Conservation (phyloP, 345 rosid genomes). For the Abelmoschus esculentus region DNA sequence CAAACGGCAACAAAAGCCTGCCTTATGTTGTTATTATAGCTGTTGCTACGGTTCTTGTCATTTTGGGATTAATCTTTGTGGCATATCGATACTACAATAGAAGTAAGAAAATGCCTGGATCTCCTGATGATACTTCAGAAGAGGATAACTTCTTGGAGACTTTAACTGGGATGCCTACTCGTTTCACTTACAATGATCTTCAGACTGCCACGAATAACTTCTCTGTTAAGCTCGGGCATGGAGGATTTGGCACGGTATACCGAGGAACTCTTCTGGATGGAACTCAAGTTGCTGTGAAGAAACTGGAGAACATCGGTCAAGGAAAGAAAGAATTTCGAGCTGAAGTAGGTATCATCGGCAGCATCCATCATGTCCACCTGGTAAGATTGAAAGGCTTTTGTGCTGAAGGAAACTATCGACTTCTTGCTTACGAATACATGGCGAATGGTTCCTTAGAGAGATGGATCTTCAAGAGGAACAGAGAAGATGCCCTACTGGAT, state of each 20-base stretch:
- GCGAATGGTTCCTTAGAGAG: slow-evolving; percentile 75
- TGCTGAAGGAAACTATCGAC: slow-evolving; percentile 73
- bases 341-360: slow-evolving; percentile 85
- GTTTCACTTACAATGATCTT: slow-evolving; percentile 73
- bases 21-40: slow-evolving; percentile 47
- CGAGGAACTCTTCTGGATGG: slow-evolving; percentile 71
- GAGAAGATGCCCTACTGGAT: slow-evolving; percentile 37
- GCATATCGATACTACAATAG: slow-evolving; percentile 39
- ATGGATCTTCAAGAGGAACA: slow-evolving; percentile 70
- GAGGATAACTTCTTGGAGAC: slow-evolving; percentile 68
- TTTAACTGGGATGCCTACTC: slow-evolving; percentile 74
- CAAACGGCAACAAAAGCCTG: slow-evolving; percentile 33
- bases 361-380: slow-evolving; percentile 86
- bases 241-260: slow-evolving; percentile 94
- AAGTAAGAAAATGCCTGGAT: slow-evolving; percentile 31
- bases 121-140: slow-evolving; percentile 45
- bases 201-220: slow-evolving; percentile 71
- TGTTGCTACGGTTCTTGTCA: slow-evolving; percentile 39
- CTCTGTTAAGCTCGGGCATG: slow-evolving; percentile 78
- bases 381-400: slow-evolving; percentile 86
- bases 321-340: slow-evolving; percentile 96
- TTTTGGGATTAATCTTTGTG: slow-evolving; percentile 38
- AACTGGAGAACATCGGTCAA: slow-evolving; percentile 89
- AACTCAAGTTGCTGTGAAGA: slow-evolving; percentile 79
- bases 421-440: slow-evolving; percentile 85